Base-by-base conservation (phyloP, 1,284 basidiomycete genomes). In the Marasmius tenuissimus region DNA sequence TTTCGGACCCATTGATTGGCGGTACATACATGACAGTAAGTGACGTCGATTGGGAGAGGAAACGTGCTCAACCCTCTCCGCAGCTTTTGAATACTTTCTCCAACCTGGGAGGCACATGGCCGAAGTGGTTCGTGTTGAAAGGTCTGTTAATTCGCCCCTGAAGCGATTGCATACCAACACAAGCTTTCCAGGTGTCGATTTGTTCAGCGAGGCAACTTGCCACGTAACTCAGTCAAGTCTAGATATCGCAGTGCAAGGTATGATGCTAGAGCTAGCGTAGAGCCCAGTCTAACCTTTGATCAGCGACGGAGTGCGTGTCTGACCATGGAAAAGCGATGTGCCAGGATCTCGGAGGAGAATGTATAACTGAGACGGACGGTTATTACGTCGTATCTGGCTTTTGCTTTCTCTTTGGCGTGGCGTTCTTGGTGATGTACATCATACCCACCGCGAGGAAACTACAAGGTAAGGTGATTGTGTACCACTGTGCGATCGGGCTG, bases 101-200 rank as follows among this genome's bases (percentile, higher is more conserved):
- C 22, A 99, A 99, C 73, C 85, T 99, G 63, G 97, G 97, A 58
- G 97, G 97, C 8, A 99, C 97, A 1, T 98, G 96, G 96, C 97
- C 97, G 2, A 89, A 92, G 65, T 96, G 86, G 78, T 96, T 97
- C 73, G 89, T 97, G 18, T 79, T 97, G 40, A 94, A 97, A 81
- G 92, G 91, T 86, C 65, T 20, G 65, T 59, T 9, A 5, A 14
- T 14, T 37, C 55, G 42, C 11, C 63, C 50, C 58, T 37, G 37
- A 37, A 35, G 20, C 27, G 27, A 38, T 37, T 58, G 27, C 11
- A n/a, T 20, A 34, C 39, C 42, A 59, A 64, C 62, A 14, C 68
- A 57, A 9, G 47, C 37, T 60, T 27, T 33, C 45, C 63, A 87
- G 91, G 92, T 8, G 93, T 98, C 62, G 96, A 98, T 75, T 74